phyloP scores from a whole-genome alignment of 441 rosid species.

The Hypseocharis bilobata region DNA sequence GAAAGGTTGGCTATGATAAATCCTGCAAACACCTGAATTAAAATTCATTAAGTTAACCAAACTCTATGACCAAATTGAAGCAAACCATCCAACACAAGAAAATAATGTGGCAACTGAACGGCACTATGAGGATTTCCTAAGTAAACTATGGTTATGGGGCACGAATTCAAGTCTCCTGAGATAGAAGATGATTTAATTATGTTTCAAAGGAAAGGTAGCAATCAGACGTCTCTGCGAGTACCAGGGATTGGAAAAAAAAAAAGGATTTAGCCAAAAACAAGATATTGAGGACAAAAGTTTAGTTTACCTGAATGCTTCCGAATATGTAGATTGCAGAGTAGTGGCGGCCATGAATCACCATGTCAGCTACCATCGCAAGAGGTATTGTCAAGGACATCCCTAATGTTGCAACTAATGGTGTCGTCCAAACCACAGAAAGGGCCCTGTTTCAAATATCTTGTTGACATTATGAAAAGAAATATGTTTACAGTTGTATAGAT shows the following conservation, averaged over 20 bases:
- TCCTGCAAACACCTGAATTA: conserved; percentile 50
- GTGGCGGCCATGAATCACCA: conserved; percentile 57
- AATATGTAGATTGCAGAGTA: conserved; percentile 58
- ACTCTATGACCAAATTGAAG: no score
- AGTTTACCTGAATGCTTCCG: conserved; percentile 61
- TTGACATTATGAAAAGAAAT: not conserved
- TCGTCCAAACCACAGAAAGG: conserved; percentile 78
- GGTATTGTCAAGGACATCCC: conserved; percentile 82
- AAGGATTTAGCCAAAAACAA: not conserved
- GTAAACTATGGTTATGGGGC: no score
- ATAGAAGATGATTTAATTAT: not conserved
- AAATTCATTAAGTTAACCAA: conserved; percentile 1
- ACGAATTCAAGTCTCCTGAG: no score
- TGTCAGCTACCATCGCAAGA: conserved; percentile 74
- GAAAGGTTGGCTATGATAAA: conserved; percentile 41
- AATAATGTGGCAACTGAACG: no score
- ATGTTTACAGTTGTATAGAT: not conserved
- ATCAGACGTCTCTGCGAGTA: not conserved
- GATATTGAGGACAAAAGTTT: not conserved
- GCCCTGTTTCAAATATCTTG: conserved; percentile 42
- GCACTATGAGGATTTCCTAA: no score
- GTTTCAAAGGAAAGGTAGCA: no score
- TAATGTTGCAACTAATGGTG: conserved; percentile 67
- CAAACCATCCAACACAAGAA: not conserved
- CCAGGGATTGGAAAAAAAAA: not conserved